phyloP scores from a whole-genome alignment of 108 stramenopile species.

The Fistulifera pelliculosa region DNA sequence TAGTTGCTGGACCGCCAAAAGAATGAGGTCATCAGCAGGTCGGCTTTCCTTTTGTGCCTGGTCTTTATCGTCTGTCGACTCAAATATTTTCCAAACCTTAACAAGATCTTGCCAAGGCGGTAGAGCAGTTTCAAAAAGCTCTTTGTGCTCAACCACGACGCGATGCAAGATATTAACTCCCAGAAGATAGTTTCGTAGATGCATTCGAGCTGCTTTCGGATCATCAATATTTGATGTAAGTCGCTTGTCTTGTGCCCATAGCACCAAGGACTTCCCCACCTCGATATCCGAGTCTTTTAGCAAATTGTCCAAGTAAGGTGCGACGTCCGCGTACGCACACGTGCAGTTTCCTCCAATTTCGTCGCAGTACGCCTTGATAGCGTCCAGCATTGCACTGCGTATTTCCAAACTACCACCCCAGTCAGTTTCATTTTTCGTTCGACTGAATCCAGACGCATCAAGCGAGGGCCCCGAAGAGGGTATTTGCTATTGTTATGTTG shows the following conservation, averaged over 20 bases:
- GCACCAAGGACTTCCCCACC: too few relatives aligned
- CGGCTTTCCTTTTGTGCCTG: conserved; percentile 54
- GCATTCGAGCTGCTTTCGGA: conserved; percentile 23
- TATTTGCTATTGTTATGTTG: conserved; percentile 11
- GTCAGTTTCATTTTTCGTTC: conserved; percentile 4
- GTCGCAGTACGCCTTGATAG: conserved; percentile 38
- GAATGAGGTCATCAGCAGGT: conserved; percentile 67
- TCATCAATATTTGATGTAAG: conserved; percentile 1
- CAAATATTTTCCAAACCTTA: conserved; percentile 25
- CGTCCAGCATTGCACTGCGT: conserved; percentile 3
- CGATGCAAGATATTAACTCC: conserved; percentile 42
- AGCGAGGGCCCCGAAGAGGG: conserved; percentile 41
- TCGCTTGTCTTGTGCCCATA: too few relatives aligned
- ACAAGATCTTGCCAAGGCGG: conserved; percentile 31
- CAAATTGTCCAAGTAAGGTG: conserved; percentile 27
- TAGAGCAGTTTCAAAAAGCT: conserved; percentile 4
- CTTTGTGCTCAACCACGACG: conserved; percentile 18
- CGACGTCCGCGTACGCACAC: conserved; percentile 65
- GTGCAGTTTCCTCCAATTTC: conserved; percentile 39
- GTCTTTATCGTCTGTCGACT: conserved; percentile 10
- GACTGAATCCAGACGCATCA: conserved; percentile 46
- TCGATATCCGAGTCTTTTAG: background rate
- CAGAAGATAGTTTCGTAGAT: conserved; percentile 55
- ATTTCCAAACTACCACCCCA: conserved; percentile 10
- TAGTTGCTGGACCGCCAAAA: conserved; percentile 43